Base-by-base conservation (phyloP, 73 alveolate genomes). In the Paraurostyla sp. region DNA sequence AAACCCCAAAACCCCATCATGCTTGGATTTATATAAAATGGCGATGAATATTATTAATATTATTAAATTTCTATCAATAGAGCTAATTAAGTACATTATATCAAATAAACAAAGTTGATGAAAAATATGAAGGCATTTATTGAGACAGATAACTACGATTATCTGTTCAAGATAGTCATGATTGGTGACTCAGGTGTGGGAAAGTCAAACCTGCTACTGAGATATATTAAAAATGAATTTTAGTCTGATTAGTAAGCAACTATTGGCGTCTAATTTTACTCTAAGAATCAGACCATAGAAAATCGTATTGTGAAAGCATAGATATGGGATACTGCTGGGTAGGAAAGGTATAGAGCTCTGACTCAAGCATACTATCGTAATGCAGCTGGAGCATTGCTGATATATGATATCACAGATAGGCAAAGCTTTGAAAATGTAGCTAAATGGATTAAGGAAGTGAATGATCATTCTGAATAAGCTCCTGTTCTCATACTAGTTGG, bases 231-330 rank as follows among this genome's bases (percentile, higher is more conserved):
- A 27, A 88, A 73, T 49, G 93, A 92, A 75, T 88, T 92, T 84
- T 62, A 82, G 46, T 41, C 54, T 43, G 89, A 88, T 59, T 75
- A 75, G 56, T 52, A 87, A 65, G 87, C 96, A 20, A 96, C 99
- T 43, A 94, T 96, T 4, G 99, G 99, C 0, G 91, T 96, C 59
- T 98, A 96, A 90, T 96, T 96, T 71, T 92, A 91, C 52, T 76
- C 98, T 42, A 96, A 96, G 73, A 93, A 88, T 59, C 45, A 89
- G 75, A 91, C 91, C 45, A 89, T 84, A 38, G 63, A 93, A 25
- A 93, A 94, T 52, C 20, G 54, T 42, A 41, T 91, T 91, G 87
- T 95, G 76, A 95, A 93, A 60, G 96, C 97, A 4, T 88, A 95
- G 83, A 92, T 96, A 11, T 83, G 92, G 92, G 92, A 83, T 46